These are phyloP conservation scores for Ministeria vibrans DNA, from an alignment of 78 protist genomes.

Conservation along the genomic window DNA sequence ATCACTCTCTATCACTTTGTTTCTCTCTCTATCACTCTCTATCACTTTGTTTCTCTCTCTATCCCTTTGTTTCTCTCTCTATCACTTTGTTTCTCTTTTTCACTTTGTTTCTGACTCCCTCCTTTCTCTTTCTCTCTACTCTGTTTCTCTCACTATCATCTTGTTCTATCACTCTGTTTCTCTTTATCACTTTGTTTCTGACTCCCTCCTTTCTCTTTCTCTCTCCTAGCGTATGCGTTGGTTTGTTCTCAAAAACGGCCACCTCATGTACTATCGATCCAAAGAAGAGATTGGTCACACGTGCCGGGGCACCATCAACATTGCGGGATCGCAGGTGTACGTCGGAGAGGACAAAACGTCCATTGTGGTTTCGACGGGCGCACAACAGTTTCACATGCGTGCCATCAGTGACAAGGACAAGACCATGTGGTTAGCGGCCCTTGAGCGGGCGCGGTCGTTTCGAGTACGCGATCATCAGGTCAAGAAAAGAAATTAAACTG, in stretches of 20 bases:
- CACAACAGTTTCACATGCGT: background rate
- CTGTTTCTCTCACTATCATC: too few relatives aligned
- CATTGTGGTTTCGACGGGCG: background rate
- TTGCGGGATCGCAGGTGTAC: background rate
- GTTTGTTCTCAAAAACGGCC: constrained; percentile 18
- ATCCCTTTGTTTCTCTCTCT: too few relatives aligned
- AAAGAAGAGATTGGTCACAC: constrained; percentile 7
- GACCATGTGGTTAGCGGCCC: background rate
- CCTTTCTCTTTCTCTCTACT: too few relatives aligned
- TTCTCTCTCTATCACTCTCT: too few relatives aligned
- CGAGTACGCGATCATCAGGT: too few relatives aligned
- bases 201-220: background rate
- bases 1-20: too few relatives aligned
- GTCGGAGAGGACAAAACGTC: background rate
- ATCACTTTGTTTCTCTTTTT: too few relatives aligned
- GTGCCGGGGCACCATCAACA: constrained; percentile 3
- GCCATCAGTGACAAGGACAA: background rate
- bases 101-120: too few relatives aligned
- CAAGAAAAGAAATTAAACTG: too few relatives aligned
- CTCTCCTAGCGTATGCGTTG: background rate
- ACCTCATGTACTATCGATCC: constrained; percentile 13
- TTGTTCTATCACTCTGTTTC: background rate
- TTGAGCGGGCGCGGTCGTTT: constrained; percentile 7
- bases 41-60: too few relatives aligned
- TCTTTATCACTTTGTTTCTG: background rate